These are phyloP conservation scores for Phaeomoniella chlamydospora DNA, from an alignment of 2,329 filamentous ascomycete species.

Conservation along the genomic window DNA sequence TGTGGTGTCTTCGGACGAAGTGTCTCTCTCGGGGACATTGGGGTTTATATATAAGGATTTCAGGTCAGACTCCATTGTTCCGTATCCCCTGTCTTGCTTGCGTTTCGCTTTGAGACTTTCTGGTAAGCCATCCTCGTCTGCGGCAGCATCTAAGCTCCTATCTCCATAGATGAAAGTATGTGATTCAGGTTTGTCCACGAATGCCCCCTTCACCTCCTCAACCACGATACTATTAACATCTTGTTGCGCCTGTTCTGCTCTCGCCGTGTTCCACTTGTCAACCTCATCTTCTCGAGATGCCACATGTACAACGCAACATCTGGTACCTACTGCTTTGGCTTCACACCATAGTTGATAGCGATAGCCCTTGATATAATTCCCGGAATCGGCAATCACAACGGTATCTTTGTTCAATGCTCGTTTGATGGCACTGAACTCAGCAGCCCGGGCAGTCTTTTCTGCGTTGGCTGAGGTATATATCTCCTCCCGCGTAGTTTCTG, in stretches of 20 bases:
- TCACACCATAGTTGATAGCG: slow-evolving; percentile 55
- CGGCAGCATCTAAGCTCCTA: slow-evolving; percentile 3
- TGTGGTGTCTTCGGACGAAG: background rate
- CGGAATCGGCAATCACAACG: slow-evolving; percentile 48
- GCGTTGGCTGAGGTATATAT: slow-evolving; percentile 11
- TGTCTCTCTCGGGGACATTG: background rate
- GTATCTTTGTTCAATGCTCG: slow-evolving; percentile 40
- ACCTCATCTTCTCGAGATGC: slow-evolving; percentile 12
- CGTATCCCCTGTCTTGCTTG: slow-evolving; percentile 3
- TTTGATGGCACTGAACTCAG: slow-evolving; percentile 47
- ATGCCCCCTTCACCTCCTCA: slow-evolving; percentile 1
- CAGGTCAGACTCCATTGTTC: slow-evolving; percentile 7
- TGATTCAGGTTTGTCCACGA: slow-evolving; percentile 8
- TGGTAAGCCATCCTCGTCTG: background rate
- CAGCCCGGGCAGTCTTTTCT: slow-evolving; percentile 50
- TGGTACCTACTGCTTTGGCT: slow-evolving; percentile 47
- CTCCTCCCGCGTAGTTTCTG: slow-evolving; percentile 27
- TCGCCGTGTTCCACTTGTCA: slow-evolving; percentile 10
- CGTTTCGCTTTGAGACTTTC: background rate
- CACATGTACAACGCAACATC: slow-evolving; percentile 42
- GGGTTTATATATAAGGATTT: slow-evolving; percentile 11
- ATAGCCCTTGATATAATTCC: slow-evolving; percentile 57
- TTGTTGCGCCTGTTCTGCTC: slow-evolving; percentile 5
- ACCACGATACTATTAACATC: slow-evolving; percentile 4
- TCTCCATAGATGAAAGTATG: slow-evolving; percentile 14